Conservation (phyloP, 805 yeast species). For the Starmera dryadoides region DNA sequence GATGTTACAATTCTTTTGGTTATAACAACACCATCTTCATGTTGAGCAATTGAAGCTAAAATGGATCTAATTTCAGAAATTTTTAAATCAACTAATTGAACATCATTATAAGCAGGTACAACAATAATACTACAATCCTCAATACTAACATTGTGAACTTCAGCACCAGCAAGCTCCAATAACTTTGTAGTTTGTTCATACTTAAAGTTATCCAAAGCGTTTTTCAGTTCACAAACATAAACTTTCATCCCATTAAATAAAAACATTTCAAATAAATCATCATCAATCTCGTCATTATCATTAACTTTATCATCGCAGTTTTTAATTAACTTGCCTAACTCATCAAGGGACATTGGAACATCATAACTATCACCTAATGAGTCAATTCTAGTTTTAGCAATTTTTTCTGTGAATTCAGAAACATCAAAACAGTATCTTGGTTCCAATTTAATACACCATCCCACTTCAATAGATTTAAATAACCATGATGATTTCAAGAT, state of each 20-base stretch:
- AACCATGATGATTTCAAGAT: conserved; percentile 68
- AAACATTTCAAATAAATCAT: conserved; percentile 12
- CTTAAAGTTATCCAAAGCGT: conserved; percentile 5
- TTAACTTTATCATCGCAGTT: neutral
- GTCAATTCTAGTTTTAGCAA: conserved; percentile 38
- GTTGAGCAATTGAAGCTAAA: conserved; percentile 3
- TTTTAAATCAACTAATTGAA: neutral
- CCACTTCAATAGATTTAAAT: conserved; percentile 48
- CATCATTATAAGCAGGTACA: conserved; percentile 15
- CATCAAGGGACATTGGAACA: conserved; percentile 15
- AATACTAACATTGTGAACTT: conserved; percentile 13
- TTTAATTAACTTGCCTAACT: neutral
- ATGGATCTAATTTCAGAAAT: conserved; percentile 5
- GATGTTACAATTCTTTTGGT: conserved; percentile 27
- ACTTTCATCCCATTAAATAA: conserved; percentile 30
- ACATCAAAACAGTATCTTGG: conserved; percentile 48
- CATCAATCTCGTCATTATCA: conserved; percentile 8
- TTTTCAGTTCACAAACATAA: conserved; percentile 18
- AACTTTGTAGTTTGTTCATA: conserved; percentile 12
- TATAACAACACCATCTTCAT: conserved; percentile 6
- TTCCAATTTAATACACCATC: conserved; percentile 44
- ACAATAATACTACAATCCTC: conserved; percentile 32
- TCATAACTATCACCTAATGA: conserved; percentile 55
- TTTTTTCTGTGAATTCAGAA: conserved; percentile 20
- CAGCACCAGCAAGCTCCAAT: conserved; percentile 40